Evolutionary conservation across 768 basidiomycete species (phyloP).

Genomic region (Tubosaeta sp.): DNA sequence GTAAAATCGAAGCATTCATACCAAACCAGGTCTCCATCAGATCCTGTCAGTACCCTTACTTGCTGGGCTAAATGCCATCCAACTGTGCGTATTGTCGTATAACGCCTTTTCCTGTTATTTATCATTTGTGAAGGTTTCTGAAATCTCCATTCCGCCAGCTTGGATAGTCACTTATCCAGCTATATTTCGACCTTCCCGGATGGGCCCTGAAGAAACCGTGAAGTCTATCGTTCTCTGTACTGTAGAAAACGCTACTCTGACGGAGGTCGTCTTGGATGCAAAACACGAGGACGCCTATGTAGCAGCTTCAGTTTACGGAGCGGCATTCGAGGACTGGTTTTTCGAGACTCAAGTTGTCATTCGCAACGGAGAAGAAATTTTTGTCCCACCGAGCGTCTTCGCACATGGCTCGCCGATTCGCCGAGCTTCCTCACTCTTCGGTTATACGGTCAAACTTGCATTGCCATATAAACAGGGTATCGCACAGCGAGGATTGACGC

Average conservation of each 20-base stretch:
- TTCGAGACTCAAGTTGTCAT: constrained; percentile 42
- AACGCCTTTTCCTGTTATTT: neutral
- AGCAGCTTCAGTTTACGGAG: constrained; percentile 33
- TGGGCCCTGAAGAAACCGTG: neutral
- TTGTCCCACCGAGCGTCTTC: constrained; percentile 21
- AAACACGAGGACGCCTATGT: constrained; percentile 46
- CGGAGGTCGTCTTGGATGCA: constrained; percentile 50
- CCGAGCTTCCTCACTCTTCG: constrained; percentile 19
- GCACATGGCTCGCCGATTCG: constrained; percentile 12
- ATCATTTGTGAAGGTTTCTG: constrained; percentile 32
- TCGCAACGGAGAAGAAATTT: constrained; percentile 45
- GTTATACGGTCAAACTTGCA: constrained; percentile 53
- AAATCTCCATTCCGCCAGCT: constrained; percentile 34
- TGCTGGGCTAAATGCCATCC: constrained; percentile 36
- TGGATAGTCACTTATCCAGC: constrained; percentile 37
- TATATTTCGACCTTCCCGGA: constrained; percentile 32
- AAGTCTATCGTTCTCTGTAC: constrained; percentile 18
- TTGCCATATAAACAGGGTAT: constrained; percentile 76
- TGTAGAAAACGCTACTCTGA: constrained; percentile 36
- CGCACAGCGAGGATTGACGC: constrained; percentile 44
- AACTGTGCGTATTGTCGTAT: constrained; percentile 31
- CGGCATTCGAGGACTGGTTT: constrained; percentile 42
- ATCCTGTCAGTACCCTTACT: constrained; percentile 13
- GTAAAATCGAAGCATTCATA: constrained; percentile 20
- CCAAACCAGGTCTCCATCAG: neutral